A percentile compares a stretch with the other conserved stretches of the same genome.
Conservation (phyloP, 169 alveolate species). For the Cryptosporidium felis region DNA sequence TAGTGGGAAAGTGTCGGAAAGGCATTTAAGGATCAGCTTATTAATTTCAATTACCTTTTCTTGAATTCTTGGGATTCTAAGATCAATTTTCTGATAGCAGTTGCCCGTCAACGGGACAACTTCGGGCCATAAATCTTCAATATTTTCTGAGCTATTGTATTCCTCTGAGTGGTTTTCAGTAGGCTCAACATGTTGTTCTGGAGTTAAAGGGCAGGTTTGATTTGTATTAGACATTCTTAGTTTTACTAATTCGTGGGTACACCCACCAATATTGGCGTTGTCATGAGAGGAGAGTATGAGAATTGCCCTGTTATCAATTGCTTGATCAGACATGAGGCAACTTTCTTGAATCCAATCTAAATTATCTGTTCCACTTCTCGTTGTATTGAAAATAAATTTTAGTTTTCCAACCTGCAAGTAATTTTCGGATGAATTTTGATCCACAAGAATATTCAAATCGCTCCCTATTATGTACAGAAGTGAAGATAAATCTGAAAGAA, state of each 20-base stretch:
- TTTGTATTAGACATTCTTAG: too few species aligned
- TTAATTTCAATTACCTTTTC: background rate
- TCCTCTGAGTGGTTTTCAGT: too few species aligned
- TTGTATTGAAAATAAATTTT: background rate
- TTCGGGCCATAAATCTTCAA: conserved; percentile 40
- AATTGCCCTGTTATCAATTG: too few species aligned
- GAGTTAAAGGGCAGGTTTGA: too few species aligned
- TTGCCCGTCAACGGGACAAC: conserved; percentile 5
- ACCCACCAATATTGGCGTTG: too few species aligned
- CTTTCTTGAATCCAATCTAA: too few species aligned
- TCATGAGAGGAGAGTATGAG: too few species aligned
- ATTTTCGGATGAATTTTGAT: background rate
- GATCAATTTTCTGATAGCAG: conserved; percentile 10
- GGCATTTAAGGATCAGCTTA: background rate
- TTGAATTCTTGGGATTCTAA: background rate
- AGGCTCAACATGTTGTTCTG: too few species aligned
- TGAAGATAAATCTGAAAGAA: background rate
- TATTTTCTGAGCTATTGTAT: too few species aligned
- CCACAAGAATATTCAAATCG: background rate
- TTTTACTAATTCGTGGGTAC: too few species aligned
- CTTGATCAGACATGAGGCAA: too few species aligned
- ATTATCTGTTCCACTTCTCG: too few species aligned
- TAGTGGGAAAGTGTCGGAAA: background rate
- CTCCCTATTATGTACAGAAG: conserved; percentile 26
- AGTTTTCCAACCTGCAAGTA: background rate